Conservation (phyloP, 306 rosid species). For the Medicago truncatula region DNA sequence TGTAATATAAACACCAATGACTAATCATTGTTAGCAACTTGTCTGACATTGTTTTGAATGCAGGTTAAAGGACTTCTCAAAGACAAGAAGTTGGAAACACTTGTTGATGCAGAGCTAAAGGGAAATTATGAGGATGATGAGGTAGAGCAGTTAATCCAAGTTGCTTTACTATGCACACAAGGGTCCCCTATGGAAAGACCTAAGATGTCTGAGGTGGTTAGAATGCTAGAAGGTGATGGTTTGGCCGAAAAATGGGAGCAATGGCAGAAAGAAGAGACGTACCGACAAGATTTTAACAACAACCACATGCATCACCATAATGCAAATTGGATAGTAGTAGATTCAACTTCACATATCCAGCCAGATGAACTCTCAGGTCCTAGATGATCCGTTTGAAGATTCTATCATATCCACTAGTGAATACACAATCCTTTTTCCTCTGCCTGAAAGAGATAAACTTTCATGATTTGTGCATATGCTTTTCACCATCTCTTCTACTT, state of each 20-base stretch:
- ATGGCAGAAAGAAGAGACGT: constrained; percentile 87
- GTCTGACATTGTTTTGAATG: constrained; percentile 33
- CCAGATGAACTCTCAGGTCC: constrained; percentile 89
- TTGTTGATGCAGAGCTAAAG: constrained; percentile 76
- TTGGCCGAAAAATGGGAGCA: constrained; percentile 96
- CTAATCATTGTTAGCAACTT: constrained; percentile 26
- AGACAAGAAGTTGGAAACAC: constrained; percentile 75
- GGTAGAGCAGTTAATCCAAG: constrained; percentile 90
- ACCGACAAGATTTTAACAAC: constrained; percentile 65
- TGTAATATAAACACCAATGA: neutral
- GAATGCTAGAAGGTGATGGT: constrained; percentile 98
- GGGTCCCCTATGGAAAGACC: constrained; percentile 86
- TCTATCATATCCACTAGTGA: constrained; percentile 3
- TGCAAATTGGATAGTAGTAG: constrained; percentile 71
- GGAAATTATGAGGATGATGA: constrained; percentile 68
- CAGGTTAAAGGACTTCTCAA: constrained; percentile 91
- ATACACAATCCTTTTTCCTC: constrained; percentile 19
- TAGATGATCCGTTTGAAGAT: constrained; percentile 53
- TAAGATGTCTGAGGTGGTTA: constrained; percentile 91
- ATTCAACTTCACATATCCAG: constrained; percentile 76
- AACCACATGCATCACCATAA: constrained; percentile 53
- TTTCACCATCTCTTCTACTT: constrained; percentile 39
- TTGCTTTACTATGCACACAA: constrained; percentile 90
- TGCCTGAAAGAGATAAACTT: constrained; percentile 37
- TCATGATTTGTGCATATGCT: constrained; percentile 71